These are phyloP conservation scores for Neofusicoccum kwambonambiense DNA, from an alignment of 2,329 filamentous ascomycete species.

Conservation along the genomic window DNA sequence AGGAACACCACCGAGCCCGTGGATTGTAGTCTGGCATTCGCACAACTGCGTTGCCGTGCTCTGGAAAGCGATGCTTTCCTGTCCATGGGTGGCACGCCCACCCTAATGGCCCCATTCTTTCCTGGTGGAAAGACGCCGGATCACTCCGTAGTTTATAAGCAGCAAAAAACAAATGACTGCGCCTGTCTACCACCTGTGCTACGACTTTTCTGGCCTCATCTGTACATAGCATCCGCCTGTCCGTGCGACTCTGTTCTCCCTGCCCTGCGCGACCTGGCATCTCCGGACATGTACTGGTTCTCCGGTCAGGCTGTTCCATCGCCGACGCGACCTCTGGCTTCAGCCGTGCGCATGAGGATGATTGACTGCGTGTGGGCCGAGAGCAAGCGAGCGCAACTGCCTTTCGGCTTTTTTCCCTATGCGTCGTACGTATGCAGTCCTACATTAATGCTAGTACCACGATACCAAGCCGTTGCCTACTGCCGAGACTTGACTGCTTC, in stretches of 20 bases:
- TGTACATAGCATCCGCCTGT: constrained; percentile 5
- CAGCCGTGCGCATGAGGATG: not conserved
- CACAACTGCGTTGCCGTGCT: constrained; percentile 9
- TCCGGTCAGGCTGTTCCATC: not conserved
- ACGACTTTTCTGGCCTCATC: constrained; percentile 2
- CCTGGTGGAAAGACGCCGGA: constrained; percentile 14
- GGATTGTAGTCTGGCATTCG: constrained; percentile 17
- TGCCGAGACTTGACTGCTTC: not conserved
- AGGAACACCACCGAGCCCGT: constrained; percentile 2
- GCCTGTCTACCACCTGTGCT: not conserved
- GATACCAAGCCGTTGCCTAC: not conserved
- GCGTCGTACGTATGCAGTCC: not conserved
- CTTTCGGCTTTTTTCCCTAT: constrained; percentile 8
- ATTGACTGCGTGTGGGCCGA: not conserved
- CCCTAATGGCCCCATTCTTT: not conserved
- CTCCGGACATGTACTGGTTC: not conserved
- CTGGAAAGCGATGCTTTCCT: constrained; percentile 11
- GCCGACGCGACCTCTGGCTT: not conserved
- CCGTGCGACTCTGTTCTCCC: not conserved
- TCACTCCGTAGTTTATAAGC: constrained; percentile 12
- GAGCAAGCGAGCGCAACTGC: not conserved
- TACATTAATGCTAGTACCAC: constrained; percentile 8
- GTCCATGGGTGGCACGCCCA: constrained; percentile 7
- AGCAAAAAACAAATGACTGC: constrained; percentile 14
- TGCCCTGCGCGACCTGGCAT: not conserved